Conservation (phyloP, 73 alveolate genomes). For the Paramecium tetraurelia region DNA sequence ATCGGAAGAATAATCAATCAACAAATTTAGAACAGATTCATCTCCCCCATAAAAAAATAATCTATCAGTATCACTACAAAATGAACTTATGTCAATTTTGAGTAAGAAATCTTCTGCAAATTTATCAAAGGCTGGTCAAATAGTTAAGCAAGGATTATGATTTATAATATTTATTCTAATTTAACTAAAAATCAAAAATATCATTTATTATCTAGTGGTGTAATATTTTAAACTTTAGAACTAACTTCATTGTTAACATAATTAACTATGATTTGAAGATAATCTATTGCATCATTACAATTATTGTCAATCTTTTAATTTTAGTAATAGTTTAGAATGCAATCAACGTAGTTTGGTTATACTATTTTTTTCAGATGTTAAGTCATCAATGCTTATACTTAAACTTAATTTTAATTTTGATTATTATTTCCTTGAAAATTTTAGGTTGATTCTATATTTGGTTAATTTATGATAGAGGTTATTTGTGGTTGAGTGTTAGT, state of each 20-base stretch:
- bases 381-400: too few relatives aligned
- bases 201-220: neutral
- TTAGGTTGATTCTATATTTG: too few relatives aligned
- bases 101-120: neutral
- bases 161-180: neutral
- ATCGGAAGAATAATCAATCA: neutral
- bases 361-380: too few relatives aligned
- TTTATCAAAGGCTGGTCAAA: neutral
- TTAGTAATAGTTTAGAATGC: too few relatives aligned
- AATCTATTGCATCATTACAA: too few relatives aligned
- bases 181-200: neutral
- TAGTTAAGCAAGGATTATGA: constrained; percentile 31
- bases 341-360: too few relatives aligned
- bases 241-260: neutral
- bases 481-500: too few relatives aligned
- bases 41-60: neutral
- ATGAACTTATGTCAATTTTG: neutral
- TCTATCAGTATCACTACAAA: neutral
- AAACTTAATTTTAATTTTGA: too few relatives aligned
- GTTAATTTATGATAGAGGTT: too few relatives aligned
- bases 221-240: neutral
- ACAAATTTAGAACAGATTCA: constrained; percentile 7
- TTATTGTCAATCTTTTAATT: too few relatives aligned
- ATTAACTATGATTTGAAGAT: too few relatives aligned
- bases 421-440: too few relatives aligned